These are phyloP conservation scores for Agaricus subrufescens DNA, from an alignment of 768 basidiomycete genomes.

Conservation along the genomic window DNA sequence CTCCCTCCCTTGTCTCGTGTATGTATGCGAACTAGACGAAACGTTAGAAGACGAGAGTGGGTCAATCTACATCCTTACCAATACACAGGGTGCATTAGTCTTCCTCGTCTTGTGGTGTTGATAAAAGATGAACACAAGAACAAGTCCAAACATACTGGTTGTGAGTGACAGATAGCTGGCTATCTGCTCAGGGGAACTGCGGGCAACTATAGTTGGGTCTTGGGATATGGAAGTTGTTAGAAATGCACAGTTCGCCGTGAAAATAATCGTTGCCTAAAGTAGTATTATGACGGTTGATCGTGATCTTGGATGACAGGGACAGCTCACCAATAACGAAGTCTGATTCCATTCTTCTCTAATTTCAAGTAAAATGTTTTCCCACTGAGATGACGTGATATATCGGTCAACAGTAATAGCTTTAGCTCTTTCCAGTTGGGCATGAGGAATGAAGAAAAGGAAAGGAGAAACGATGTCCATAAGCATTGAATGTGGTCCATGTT, in stretches of 20 bases:
- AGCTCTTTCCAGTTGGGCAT: too few species aligned
- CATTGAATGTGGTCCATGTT: too few species aligned
- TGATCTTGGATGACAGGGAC: too few species aligned
- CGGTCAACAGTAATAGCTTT: too few species aligned
- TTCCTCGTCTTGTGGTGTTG: not conserved
- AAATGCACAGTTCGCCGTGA: slow-evolving; percentile 7
- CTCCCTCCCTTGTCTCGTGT: not conserved
- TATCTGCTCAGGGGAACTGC: slow-evolving; percentile 2
- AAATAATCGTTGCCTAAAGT: slow-evolving; percentile 3
- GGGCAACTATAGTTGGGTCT: not conserved
- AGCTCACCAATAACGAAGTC: not conserved
- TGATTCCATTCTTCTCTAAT: slow-evolving; percentile 6
- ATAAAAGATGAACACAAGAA: not conserved
- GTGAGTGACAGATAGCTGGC: slow-evolving; percentile 4
- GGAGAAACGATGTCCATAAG: too few species aligned
- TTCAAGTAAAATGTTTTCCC: too few species aligned
- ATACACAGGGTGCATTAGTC: not conserved
- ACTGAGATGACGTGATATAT: too few species aligned
- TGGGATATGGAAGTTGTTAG: slow-evolving; percentile 5
- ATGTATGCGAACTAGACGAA: not conserved
- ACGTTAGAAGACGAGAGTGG: not conserved
- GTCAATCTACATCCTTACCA: too few species aligned
- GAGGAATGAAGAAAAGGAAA: too few species aligned
- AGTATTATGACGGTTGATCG: not conserved
- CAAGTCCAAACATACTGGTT: slow-evolving; percentile 1